Conservation (phyloP, 73 alveolate genomes). For the Paramecium sexaurelia region DNA sequence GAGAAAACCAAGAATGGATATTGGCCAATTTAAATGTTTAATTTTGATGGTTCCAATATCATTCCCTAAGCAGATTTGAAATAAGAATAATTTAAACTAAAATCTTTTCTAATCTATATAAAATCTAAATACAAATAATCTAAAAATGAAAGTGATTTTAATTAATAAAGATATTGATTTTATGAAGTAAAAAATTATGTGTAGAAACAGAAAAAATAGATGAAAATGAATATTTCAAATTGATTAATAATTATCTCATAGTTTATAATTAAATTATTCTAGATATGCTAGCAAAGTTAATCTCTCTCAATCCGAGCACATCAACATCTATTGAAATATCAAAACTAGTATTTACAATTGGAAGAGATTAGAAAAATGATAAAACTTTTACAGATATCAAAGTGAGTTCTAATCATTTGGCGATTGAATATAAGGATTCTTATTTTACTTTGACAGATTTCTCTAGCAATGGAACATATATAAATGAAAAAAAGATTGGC, state of each 20-base stretch:
- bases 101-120: too few species aligned
- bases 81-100: too few species aligned
- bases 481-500: constrained; percentile 29
- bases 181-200: too few species aligned
- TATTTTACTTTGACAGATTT: background rate
- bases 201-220: too few species aligned
- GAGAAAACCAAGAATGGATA: too few species aligned
- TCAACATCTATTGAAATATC: background rate
- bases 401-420: background rate
- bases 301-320: background rate
- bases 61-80: too few species aligned
- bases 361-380: background rate
- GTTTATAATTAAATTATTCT: background rate
- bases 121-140: too few species aligned
- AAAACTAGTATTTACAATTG: background rate
- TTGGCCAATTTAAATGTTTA: too few species aligned
- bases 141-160: too few species aligned
- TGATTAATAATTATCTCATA: background rate
- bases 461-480: constrained; percentile 20
- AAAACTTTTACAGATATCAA: background rate
- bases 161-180: too few species aligned
- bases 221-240: too few species aligned
- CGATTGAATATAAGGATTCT: background rate
- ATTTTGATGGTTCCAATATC: too few species aligned
- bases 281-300: background rate